Base-by-base conservation (phyloP, 2,329 filamentous ascomycete species). In the Pezicula neosporulosa region DNA sequence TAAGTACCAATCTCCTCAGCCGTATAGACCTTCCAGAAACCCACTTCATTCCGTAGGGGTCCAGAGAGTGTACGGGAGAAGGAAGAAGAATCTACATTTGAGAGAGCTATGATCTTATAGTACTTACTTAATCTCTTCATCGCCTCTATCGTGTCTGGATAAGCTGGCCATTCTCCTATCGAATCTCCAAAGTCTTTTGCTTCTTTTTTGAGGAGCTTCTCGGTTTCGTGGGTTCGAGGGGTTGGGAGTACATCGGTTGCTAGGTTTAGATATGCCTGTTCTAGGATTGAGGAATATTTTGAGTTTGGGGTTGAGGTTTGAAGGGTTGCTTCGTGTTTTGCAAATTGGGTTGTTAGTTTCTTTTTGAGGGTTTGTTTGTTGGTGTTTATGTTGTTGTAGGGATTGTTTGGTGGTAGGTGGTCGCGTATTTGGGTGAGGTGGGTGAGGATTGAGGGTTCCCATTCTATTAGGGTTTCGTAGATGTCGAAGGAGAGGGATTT, bases 1-100 rank as follows among this genome's bases (percentile, higher is more conserved):
- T 89, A 90, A 15, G 74, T 77, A 0, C 86, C 85, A 19, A 89
- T 77, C 35, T 87, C 83, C 63, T 89, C 73, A 0, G 86, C 86
- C 0, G 84, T 88, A 60, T 85, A 76, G 37, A 87, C 68, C 3
- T 78, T 72, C 58, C 86, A 82, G 60, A 89, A 75, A 2, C 70
- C 58, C 24, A 77, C 69, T 1, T 71, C 72, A 41, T 72, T 59
- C 7, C 7, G 5, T 2, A 83, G 65, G 0, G 76, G 72, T 0
- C 76, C 72, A 2, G 67, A 61, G 19, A 74, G 70, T 4, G 66
- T 72, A 13, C 47, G 44, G 0, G 65, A 57, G 56, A 84, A 83
- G 1, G 76, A 78, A 4, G 61, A 68, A 13, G 69, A 69, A 61
- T 83, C 80, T 3, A 82, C 75, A 52, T 83, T 83, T 27, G 76